phyloP scores from a whole-genome alignment of 2,329 filamentous ascomycete species.

The Beauveria caledonica region DNA sequence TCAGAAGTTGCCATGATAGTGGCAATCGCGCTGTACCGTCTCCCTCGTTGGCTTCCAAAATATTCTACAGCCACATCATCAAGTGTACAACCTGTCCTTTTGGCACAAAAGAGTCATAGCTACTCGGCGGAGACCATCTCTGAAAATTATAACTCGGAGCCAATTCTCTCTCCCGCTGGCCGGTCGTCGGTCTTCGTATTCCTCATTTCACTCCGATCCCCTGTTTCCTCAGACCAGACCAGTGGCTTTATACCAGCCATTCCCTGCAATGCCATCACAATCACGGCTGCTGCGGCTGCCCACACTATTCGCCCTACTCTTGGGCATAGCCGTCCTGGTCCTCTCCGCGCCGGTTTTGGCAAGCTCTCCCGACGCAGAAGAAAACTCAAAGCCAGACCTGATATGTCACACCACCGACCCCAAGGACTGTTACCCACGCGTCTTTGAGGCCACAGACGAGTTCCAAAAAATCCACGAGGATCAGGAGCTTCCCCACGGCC shows the following conservation, averaged over 20 bases:
- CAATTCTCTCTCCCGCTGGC: not conserved
- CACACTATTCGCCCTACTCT: not conserved
- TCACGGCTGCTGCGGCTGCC: not conserved
- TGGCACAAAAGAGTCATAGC: slow-evolving; percentile 3
- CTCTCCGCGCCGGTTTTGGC: not conserved
- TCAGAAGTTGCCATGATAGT: slow-evolving; percentile 2
- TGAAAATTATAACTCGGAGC: not conserved
- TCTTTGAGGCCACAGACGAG: slow-evolving; percentile 56
- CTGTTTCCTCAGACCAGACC: not conserved
- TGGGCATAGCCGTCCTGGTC: not conserved
- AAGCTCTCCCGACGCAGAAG: not conserved
- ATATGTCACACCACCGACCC: slow-evolving; percentile 56
- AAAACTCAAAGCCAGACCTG: slow-evolving; percentile 32
- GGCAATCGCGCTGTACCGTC: not conserved
- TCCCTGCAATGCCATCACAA: slow-evolving; percentile 5
- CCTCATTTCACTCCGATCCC: not conserved
- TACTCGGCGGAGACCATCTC: not conserved
- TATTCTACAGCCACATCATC: slow-evolving; percentile 7
- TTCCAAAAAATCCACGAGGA: slow-evolving; percentile 57
- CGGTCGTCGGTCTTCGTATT: not conserved
- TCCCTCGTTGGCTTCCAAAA: not conserved
- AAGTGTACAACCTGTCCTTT: slow-evolving; percentile 10
- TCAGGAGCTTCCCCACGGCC: slow-evolving; percentile 55
- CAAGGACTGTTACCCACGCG: slow-evolving; percentile 55
- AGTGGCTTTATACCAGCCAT: slow-evolving; percentile 4